Percentiles rank a stretch among this genome's conserved stretches.
phyloP scores from a whole-genome alignment of 176 grass and related monocot species.

The Carex pumila region DNA sequence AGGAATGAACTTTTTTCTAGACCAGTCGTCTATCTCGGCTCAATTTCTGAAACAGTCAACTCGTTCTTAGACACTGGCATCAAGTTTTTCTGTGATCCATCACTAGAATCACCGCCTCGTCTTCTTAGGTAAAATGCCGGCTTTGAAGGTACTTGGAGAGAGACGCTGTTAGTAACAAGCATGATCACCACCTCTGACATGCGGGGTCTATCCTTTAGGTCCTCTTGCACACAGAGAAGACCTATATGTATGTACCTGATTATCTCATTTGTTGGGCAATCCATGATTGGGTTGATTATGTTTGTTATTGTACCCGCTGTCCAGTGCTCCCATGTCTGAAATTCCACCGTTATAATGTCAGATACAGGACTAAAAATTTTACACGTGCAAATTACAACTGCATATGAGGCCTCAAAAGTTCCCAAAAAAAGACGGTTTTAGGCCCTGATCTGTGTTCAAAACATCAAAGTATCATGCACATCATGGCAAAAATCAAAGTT shows the following conservation, averaged over 20 bases:
- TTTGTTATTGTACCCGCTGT: slow-evolving; percentile 31
- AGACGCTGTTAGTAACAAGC: slow-evolving; percentile 17
- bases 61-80: neutral
- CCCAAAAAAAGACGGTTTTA: neutral
- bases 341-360: neutral
- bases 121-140: slow-evolving; percentile 23
- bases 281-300: slow-evolving; percentile 40
- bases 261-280: slow-evolving; percentile 10
- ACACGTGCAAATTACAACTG: neutral
- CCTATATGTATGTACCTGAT: slow-evolving; percentile 44
- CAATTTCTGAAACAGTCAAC: neutral
- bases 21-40: neutral
- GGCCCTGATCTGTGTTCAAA: neutral
- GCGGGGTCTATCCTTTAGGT: slow-evolving; percentile 33
- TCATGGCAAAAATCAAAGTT: neutral
- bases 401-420: neutral
- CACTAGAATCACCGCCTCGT: neutral
- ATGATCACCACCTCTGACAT: slow-evolving; percentile 51
- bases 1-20: too few relatives aligned
- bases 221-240: slow-evolving; percentile 69
- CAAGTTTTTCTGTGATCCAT: neutral
- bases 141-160: slow-evolving; percentile 15
- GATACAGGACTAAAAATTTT: neutral
- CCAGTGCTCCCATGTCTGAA: slow-evolving; percentile 66
- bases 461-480: neutral